A percentile compares a stretch with the other conserved stretches of the same genome.
Evolutionary conservation across 495 filamentous ascomycete species (phyloP).

Genomic region (Talaromyces thailandensis): DNA sequence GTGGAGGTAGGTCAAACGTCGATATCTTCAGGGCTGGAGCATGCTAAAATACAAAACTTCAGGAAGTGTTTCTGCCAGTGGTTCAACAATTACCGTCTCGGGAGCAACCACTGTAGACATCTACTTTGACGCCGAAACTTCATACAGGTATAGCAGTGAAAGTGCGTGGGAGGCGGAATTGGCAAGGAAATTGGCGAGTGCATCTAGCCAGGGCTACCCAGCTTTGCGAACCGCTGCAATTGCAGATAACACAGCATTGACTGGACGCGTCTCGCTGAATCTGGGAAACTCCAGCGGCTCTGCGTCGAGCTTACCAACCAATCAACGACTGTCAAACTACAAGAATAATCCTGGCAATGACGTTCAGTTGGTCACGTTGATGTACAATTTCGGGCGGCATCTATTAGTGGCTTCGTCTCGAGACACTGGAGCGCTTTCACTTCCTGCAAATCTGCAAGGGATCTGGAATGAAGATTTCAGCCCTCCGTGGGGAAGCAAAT

Average conservation of each 20-base stretch:
- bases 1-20: slow-evolving; percentile 4
- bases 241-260: slow-evolving; percentile 12
- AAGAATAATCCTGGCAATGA: slow-evolving; percentile 8
- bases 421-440: slow-evolving; percentile 8
- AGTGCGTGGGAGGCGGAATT: background rate
- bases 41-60: too few relatives aligned
- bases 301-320: slow-evolving; percentile 9
- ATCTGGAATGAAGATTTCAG: slow-evolving; percentile 37
- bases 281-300: slow-evolving; percentile 10
- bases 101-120: slow-evolving; percentile 10
- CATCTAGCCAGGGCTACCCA: slow-evolving; percentile 9
- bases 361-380: slow-evolving; percentile 10
- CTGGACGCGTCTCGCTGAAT: slow-evolving; percentile 10
- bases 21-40: too few relatives aligned
- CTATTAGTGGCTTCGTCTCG: slow-evolving; percentile 28
- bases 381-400: slow-evolving; percentile 31
- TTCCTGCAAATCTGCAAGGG: slow-evolving; percentile 44
- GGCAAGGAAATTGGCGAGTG: slow-evolving; percentile 6
- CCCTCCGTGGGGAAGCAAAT: slow-evolving; percentile 39
- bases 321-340: slow-evolving; percentile 12
- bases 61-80: background rate
- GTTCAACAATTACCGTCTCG: background rate
- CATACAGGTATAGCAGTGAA: slow-evolving; percentile 7
- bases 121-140: slow-evolving; percentile 10
- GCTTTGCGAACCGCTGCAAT: slow-evolving; percentile 7